A percentile compares a stretch with the other conserved stretches of the same genome.
Evolutionary conservation across 805 yeast genomes (phyloP).

Genomic region (Sugiyamaella mastotermitis): DNA sequence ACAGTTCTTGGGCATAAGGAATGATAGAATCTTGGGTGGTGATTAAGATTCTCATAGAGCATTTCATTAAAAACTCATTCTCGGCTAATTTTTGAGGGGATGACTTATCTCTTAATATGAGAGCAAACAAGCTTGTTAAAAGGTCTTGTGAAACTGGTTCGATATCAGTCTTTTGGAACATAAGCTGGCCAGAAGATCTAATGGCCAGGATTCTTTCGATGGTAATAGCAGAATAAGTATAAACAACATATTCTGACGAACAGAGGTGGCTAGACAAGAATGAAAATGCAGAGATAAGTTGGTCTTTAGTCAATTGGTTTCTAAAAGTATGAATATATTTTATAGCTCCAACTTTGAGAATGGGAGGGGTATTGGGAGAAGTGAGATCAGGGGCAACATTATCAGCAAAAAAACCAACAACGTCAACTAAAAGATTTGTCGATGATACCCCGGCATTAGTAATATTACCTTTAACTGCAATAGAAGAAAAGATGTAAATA

Average conservation of each 20-base stretch:
- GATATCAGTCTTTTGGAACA: constrained; percentile 72
- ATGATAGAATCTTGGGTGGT: constrained; percentile 50
- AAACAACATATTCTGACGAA: constrained; percentile 67
- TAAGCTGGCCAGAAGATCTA: constrained; percentile 39
- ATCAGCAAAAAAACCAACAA: constrained; percentile 74
- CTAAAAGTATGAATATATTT: constrained; percentile 84
- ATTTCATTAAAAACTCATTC: constrained; percentile 87
- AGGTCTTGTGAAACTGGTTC: constrained; percentile 56
- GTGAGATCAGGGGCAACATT: constrained; percentile 80
- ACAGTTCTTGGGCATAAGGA: constrained; percentile 34
- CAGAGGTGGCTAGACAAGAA: constrained; percentile 64
- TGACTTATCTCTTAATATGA: constrained; percentile 44
- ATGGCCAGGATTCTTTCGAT: constrained; percentile 82
- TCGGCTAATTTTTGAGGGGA: constrained; percentile 91
- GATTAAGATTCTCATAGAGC: constrained; percentile 76
- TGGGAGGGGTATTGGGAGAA: constrained; percentile 53
- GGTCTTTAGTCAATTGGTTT: constrained; percentile 86
- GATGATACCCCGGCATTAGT: constrained; percentile 83
- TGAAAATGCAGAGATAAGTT: constrained; percentile 73
- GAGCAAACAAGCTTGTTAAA: constrained; percentile 56
- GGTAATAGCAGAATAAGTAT: constrained; percentile 90
- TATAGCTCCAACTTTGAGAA: constrained; percentile 86
- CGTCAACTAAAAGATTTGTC: constrained; percentile 78
- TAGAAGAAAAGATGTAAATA: constrained; percentile 74
- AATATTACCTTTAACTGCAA: constrained; percentile 88